Evolutionary conservation across 306 rosid species (phyloP), one percentile per base, ranked within the genome.

Genomic region (Vicia sativa): DNA sequence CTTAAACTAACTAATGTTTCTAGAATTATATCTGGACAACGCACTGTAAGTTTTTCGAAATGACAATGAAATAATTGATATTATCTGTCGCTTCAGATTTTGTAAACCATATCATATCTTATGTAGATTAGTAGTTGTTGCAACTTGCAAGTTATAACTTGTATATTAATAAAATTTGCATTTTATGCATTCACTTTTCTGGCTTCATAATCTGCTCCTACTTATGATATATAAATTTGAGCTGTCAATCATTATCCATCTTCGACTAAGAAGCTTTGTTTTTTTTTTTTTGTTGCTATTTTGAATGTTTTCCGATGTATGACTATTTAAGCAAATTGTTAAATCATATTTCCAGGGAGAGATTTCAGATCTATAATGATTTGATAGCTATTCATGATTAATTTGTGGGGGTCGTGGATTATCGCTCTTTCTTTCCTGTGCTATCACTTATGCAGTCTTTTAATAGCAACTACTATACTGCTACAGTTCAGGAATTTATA

Each of bases 11-110:
- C 87, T 73, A 87, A 88, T 7, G 97, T 92, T 44, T 87, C 98
- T 53, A 87, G 93, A 85, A 92, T 92, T 71, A 92, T 90, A 59
- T 90, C 98, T 34, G 98, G 98, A 75, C 98, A 92, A 55, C 97
- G 98, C 72, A 92, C 98, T n/a, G 98, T 92, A 82, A 84, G 96
- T 79, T 14, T 72, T 67, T 63, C 65, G 12, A 72, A 55, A 44
- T 68, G 71, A 55, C 67, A 58, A 53, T 70, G 19, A 38, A 49
- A 73, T 67, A 43, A 38, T 25, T 63, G 65, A 45, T 70, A 34
- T 66, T 62, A 23, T 58, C 73, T 71, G 67, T 54, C 72, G 59
- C 72, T 25, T 79, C 55, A 38, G 56, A 58, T 62, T 59, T 73
- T 65, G 67, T 15, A 25, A 59, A 61, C 25, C 15, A 48, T 69